Conservation (phyloP, 371 early-diverging fungal species). For the Gilbertella persicaria region DNA sequence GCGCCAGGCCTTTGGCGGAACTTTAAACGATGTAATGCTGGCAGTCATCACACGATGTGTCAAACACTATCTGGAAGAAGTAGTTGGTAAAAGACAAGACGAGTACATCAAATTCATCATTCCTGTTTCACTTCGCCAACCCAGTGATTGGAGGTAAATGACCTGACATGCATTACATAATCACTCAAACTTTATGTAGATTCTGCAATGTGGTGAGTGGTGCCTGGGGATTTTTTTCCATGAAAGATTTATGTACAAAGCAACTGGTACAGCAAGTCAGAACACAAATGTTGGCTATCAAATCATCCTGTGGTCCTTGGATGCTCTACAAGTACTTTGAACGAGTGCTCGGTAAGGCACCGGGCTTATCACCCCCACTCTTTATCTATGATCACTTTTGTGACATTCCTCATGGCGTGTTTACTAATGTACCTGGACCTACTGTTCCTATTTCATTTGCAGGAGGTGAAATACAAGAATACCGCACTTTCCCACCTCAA, state of each 20-base stretch:
- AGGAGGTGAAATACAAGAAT: conserved; percentile 28
- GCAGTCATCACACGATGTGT: conserved; percentile 30
- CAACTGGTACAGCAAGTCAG: conserved; percentile 24
- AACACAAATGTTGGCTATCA: conserved; percentile 33
- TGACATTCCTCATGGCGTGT: conserved; percentile 34
- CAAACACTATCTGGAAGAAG: conserved; percentile 28
- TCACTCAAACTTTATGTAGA: background rate
- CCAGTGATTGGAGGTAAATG: conserved; percentile 26
- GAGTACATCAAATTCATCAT: conserved; percentile 28
- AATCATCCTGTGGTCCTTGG: conserved; percentile 21
- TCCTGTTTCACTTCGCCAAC: conserved; percentile 31
- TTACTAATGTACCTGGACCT: conserved; percentile 44
- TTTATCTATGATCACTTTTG: conserved; percentile 9
- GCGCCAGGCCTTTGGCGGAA: conserved; percentile 30
- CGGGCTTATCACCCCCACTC: conserved; percentile 14
- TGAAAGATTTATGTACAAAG: conserved; percentile 31
- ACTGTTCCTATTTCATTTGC: conserved; percentile 33
- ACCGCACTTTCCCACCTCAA: conserved; percentile 34
- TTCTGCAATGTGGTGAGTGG: conserved; percentile 33
- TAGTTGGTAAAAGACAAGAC: conserved; percentile 16
- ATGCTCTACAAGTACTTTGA: conserved; percentile 22
- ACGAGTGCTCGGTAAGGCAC: conserved; percentile 14
- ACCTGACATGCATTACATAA: background rate
- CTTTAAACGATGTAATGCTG: conserved; percentile 42
- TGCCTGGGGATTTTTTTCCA: conserved; percentile 39